Conservation (phyloP, 176 grass and related monocot genomes). For the Tuctoria greenei region DNA sequence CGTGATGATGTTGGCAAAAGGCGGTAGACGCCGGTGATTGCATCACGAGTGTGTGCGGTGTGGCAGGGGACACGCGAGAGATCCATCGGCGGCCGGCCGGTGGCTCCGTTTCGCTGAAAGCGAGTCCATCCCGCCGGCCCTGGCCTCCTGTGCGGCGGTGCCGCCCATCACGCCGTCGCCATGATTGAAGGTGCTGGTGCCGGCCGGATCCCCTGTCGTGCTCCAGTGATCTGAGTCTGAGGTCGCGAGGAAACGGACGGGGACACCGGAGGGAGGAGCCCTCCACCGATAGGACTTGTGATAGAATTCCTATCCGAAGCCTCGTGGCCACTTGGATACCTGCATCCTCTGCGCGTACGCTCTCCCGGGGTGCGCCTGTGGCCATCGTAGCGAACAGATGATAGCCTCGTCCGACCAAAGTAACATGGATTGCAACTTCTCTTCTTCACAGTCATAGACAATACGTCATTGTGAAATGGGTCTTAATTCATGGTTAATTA, state of each 20-base stretch:
- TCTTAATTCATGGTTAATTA: no score
- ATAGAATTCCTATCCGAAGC: neutral
- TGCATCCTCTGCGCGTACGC: neutral
- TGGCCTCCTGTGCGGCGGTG: neutral
- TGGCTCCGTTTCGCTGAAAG: neutral
- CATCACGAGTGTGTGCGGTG: neutral
- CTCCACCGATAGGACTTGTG: neutral
- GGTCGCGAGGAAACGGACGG: neutral
- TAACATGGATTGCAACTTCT: no score
- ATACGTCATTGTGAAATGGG: no score
- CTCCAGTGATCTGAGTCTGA: neutral
- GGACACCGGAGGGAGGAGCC: neutral
- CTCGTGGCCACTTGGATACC: neutral
- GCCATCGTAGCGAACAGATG: neutral
- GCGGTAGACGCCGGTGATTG: neutral
- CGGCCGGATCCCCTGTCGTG: conserved; percentile 20
- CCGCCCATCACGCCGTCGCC: neutral
- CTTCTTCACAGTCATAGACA: no score
- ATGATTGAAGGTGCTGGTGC: conserved; percentile 1
- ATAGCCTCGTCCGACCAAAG: no score
- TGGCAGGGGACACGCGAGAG: conserved; percentile 18
- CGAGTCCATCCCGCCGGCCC: neutral
- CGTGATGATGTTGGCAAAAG: neutral
- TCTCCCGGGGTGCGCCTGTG: neutral
- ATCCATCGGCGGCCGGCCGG: neutral